Percentiles rank a stretch among this genome's conserved stretches.
phyloP scores from a whole-genome alignment of 2,329 filamentous ascomycete genomes.

The Metarhizium album region DNA sequence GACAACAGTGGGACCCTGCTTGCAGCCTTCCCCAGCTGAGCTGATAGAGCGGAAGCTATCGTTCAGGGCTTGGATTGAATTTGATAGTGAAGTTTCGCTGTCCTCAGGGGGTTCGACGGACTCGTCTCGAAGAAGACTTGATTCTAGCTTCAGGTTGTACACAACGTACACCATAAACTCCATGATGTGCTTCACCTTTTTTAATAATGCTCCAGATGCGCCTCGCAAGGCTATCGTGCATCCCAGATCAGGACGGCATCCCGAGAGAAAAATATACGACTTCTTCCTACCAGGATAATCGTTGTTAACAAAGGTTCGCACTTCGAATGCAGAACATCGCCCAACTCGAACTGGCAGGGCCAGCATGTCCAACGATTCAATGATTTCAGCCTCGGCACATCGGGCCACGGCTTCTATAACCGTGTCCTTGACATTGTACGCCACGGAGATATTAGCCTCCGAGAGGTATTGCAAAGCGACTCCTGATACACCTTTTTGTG shows the following conservation, averaged over 20 bases:
- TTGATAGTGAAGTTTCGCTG: constrained; percentile 32
- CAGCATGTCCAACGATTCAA: constrained; percentile 91
- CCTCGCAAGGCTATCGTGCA: constrained; percentile 91
- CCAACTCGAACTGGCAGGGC: constrained; percentile 63
- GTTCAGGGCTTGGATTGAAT: constrained; percentile 27
- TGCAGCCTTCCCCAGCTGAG: constrained; percentile 19
- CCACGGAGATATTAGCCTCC: constrained; percentile 82
- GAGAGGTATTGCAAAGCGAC: constrained; percentile 81
- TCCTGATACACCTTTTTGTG: constrained; percentile 86
- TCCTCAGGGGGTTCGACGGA: constrained; percentile 71
- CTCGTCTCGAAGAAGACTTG: constrained; percentile 85
- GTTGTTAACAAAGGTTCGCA: constrained; percentile 86
- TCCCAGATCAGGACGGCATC: constrained; percentile 78
- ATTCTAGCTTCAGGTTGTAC: constrained; percentile 93
- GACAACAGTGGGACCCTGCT: constrained; percentile 20
- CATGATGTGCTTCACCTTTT: constrained; percentile 81
- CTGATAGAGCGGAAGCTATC: constrained; percentile 27
- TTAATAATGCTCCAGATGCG: constrained; percentile 57
- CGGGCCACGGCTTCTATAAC: constrained; percentile 91
- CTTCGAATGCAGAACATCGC: constrained; percentile 76
- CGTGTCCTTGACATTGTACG: constrained; percentile 92
- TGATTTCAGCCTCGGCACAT: constrained; percentile 83
- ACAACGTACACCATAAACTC: constrained; percentile 99
- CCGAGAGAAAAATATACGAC: constrained; percentile 91
- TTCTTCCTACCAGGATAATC: constrained; percentile 67